These are phyloP conservation scores for Phytophthora boehmeriae DNA, from an alignment of 352 stramenopile genomes.

Conservation along the genomic window DNA sequence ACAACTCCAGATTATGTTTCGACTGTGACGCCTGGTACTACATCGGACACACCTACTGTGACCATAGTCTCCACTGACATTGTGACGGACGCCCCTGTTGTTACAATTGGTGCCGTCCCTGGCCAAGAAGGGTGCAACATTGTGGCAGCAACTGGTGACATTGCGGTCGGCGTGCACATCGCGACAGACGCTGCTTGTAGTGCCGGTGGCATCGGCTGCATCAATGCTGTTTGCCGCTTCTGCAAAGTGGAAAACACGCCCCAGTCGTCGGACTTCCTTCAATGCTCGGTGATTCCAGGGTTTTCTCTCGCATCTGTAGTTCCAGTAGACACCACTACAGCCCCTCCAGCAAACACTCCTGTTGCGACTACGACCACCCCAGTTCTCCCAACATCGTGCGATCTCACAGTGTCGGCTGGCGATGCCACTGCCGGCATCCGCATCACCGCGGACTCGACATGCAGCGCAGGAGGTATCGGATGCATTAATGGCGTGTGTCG, in stretches of 20 bases:
- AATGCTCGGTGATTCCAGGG: conserved; percentile 14
- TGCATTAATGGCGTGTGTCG: conserved; percentile 43
- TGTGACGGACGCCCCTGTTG: conserved; percentile 1
- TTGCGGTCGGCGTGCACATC: conserved; percentile 34
- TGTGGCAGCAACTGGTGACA: conserved; percentile 23
- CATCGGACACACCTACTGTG: background rate
- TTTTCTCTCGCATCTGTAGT: background rate
- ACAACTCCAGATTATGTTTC: background rate
- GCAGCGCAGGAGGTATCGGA: conserved; percentile 29
- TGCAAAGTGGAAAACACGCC: conserved; percentile 36
- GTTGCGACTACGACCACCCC: conserved; percentile 1
- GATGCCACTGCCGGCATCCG: conserved; percentile 34
- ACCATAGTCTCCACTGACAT: background rate
- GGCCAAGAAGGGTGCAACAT: conserved; percentile 13
- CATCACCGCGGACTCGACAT: conserved; percentile 32
- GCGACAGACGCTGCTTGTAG: conserved; percentile 32
- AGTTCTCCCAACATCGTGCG: background rate
- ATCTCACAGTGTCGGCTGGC: conserved; percentile 19
- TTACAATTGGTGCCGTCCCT: background rate
- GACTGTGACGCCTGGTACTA: background rate
- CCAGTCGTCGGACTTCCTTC: conserved; percentile 27
- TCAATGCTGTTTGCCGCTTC: conserved; percentile 48
- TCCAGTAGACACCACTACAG: background rate
- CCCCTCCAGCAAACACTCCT: background rate
- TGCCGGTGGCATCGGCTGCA: conserved; percentile 39